Percentiles rank a stretch among this genome's conserved stretches.
Conservation (phyloP, 495 filamentous ascomycete species). For the Xylaria sp. region DNA sequence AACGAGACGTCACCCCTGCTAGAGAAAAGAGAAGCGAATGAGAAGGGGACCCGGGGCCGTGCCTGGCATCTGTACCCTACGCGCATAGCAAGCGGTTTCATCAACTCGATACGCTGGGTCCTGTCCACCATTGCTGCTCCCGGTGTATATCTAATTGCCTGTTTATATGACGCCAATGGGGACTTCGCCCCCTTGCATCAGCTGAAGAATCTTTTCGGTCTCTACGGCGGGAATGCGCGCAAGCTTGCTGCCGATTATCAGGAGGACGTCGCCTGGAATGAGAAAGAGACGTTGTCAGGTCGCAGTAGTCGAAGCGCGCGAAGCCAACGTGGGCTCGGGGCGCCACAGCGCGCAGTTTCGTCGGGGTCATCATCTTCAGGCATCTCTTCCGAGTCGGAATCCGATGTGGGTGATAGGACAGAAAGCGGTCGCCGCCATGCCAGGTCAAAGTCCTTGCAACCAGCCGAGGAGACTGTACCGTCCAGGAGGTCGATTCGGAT, state of each 20-base stretch:
- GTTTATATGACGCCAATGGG: constrained; percentile 80
- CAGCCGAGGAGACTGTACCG: constrained; percentile 66
- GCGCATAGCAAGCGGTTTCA: constrained; percentile 61
- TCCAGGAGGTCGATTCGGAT: constrained; percentile 86
- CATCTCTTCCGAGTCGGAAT: constrained; percentile 66
- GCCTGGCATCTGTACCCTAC: constrained; percentile 63
- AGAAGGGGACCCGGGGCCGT: constrained; percentile 45
- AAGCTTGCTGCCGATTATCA: constrained; percentile 49
- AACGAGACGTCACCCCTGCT: constrained; percentile 77
- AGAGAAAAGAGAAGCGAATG: constrained; percentile 43
- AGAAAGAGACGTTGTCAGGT: constrained; percentile 37
- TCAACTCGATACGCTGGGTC: constrained; percentile 75
- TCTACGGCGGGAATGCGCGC: constrained; percentile 45
- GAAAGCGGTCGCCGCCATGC: constrained; percentile 49
- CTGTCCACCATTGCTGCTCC: constrained; percentile 80
- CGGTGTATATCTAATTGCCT: constrained; percentile 79
- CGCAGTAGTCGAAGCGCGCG: constrained; percentile 24
- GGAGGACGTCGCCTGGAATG: constrained; percentile 41
- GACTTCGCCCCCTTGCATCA: constrained; percentile 75
- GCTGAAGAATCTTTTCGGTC: constrained; percentile 63
- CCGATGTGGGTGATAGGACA: constrained; percentile 48
- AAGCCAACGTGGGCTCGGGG: constrained; percentile 34
- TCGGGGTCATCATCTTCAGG: constrained; percentile 66
- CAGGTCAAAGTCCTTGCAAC: constrained; percentile 61
- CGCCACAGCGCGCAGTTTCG: constrained; percentile 52